Evolutionary conservation across 1,284 basidiomycete species (phyloP).

Genomic region (Papiliotrema fonsecae): DNA sequence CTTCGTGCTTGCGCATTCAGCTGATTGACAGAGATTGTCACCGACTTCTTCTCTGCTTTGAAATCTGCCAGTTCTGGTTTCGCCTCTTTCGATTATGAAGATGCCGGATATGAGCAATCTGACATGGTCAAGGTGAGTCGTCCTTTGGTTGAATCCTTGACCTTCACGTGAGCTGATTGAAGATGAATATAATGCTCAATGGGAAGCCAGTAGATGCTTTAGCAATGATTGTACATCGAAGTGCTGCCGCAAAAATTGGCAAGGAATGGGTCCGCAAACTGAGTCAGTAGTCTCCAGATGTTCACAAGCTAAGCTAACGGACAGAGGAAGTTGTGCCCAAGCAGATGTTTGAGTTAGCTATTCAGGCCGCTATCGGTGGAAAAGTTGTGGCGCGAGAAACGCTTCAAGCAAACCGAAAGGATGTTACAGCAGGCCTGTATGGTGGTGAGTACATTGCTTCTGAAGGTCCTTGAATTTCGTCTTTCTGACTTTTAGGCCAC

Average conservation of each 20-base stretch:
- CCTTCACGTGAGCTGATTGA: background rate
- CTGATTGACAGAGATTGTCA: slow-evolving; percentile 69
- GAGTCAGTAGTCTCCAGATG: slow-evolving; percentile 54
- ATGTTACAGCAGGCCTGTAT: slow-evolving; percentile 91
- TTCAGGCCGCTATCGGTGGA: slow-evolving; percentile 71
- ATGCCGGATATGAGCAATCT: slow-evolving; percentile 75
- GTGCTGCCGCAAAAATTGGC: slow-evolving; percentile 65
- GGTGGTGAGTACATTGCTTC: slow-evolving; percentile 58
- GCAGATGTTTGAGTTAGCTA: slow-evolving; percentile 90
- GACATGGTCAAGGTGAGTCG: slow-evolving; percentile 69
- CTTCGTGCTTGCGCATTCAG: background rate
- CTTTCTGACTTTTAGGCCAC: slow-evolving; percentile 54
- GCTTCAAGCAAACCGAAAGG: slow-evolving; percentile 79
- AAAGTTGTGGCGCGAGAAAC: slow-evolving; percentile 86
- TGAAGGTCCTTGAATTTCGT: background rate
- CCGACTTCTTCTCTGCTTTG: slow-evolving; percentile 85
- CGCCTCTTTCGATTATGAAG: slow-evolving; percentile 91
- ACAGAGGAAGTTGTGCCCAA: slow-evolving; percentile 82
- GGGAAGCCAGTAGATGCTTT: slow-evolving; percentile 82
- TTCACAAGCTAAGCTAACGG: background rate
- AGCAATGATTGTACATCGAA: slow-evolving; percentile 75
- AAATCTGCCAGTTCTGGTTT: slow-evolving; percentile 81
- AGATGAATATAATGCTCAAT: slow-evolving; percentile 86
- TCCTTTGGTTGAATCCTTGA: background rate
- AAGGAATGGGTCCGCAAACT: slow-evolving; percentile 83